Conservation (phyloP, 2,329 filamentous ascomycete genomes). For the Trichophyton equinum region DNA sequence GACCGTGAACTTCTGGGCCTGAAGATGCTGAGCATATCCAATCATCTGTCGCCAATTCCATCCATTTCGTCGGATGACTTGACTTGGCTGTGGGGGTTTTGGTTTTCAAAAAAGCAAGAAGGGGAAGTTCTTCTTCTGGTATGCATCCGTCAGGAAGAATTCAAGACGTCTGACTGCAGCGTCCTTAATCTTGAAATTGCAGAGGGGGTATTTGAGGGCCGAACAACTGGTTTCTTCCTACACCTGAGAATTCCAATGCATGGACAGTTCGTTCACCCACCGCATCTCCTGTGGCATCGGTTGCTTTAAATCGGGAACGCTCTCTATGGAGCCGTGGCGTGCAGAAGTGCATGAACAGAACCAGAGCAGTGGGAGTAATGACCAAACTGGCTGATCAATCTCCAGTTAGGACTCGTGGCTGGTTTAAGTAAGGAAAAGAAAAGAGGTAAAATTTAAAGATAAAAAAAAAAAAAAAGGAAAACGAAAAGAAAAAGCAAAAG, state of each 20-base stretch:
- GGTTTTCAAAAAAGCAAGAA: neutral
- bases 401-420: neutral
- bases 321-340: neutral
- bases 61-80: neutral
- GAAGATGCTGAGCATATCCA: neutral
- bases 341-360: neutral
- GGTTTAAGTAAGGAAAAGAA: neutral
- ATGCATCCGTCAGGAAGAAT: neutral
- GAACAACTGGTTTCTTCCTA: neutral
- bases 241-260: neutral
- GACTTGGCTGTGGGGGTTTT: neutral
- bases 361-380: neutral
- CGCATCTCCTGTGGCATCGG: neutral
- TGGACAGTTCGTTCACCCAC: neutral
- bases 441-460: neutral
- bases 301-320: neutral
- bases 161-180: neutral
- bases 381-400: neutral
- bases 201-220: neutral
- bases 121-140: neutral
- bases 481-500: neutral
- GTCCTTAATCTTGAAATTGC: neutral
- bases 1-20: slow-evolving; percentile 1
- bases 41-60: neutral
- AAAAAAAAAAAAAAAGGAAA: neutral